Evolutionary conservation across 2,329 filamentous ascomycete genomes (phyloP), one percentile per base, ranked within the genome.

Genomic region (Aspergillus luchuensis): DNA sequence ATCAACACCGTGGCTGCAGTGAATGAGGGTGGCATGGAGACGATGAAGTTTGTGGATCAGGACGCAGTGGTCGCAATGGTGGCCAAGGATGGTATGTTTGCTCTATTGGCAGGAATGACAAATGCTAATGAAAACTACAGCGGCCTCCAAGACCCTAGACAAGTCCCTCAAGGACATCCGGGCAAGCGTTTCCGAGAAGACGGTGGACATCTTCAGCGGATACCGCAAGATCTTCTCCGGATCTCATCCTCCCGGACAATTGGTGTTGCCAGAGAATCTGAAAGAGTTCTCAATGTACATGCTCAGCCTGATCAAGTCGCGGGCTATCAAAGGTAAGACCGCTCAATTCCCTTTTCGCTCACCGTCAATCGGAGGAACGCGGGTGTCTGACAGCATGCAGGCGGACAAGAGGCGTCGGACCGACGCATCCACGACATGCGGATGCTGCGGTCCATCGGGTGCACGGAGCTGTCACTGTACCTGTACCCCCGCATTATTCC

Each of bases 241-340:
- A 59, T 86, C 88, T 2, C 91, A 96, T 71, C 94, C 95, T 8
- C 91, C 93, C 1, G 91, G 92, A 5, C 93, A 99, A 76, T 86
- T 99, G 30, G 92, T 99, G 30, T 87, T 99, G 78, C 95, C 95
- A 0, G 95, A 99, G 78, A 91, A 94, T 67, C 85, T 99, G 30
- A 98, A 98, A 74, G 95, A 99, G 74, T 93, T 97, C 70, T 88
- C 90, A 71, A 98, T 99, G 92, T 98, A 95, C 76, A 91, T 96
- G 78, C 87, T 99, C 8, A 89, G 91, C 51, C 81, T 98, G 65
- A 80, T 96, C 74, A 99, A 99, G 77, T 93, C 87, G 59, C 88
- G 95, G 60, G 93, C 94, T 2, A 92, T 98, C 80, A 98, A 98
- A 81, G 86, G 81, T 81, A 70, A 63, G 69, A 8, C 8, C 43